phyloP scores from a whole-genome alignment of 148 eudicot species.

The Talinum fruticosum region DNA sequence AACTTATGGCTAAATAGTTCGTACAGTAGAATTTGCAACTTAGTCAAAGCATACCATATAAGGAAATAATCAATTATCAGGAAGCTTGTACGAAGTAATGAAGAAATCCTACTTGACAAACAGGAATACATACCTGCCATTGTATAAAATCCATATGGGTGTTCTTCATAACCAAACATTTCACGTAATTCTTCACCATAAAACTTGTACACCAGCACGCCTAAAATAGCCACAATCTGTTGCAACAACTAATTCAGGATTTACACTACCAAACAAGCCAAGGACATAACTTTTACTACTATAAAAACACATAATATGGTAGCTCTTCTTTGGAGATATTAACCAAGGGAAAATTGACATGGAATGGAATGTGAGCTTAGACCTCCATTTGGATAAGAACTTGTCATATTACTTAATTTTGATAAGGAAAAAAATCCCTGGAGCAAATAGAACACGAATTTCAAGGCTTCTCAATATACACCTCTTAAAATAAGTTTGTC shows the following conservation, averaged over 20 bases:
- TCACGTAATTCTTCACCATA: conserved; percentile 96
- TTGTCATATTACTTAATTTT: background rate
- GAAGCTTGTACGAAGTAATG: background rate
- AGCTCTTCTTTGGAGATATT: background rate
- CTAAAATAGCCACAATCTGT: conserved; percentile 90
- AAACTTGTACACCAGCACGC: conserved; percentile 80
- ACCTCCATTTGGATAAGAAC: background rate
- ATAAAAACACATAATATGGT: background rate
- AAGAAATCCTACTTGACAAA: background rate
- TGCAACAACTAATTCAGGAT: conserved; percentile 21
- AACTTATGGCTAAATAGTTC: background rate
- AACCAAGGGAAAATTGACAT: background rate
- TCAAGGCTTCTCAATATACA: background rate
- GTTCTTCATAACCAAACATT: conserved; percentile 98
- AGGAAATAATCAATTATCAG: background rate
- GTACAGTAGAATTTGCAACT: background rate
- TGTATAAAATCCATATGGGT: conserved; percentile 92
- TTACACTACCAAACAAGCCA: conserved; percentile 5
- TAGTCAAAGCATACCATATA: conserved; percentile 1
- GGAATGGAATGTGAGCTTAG: background rate
- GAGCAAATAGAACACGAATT: background rate
- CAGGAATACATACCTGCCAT: conserved; percentile 66
- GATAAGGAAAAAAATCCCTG: background rate
- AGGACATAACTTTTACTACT: background rate
- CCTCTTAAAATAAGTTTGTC: background rate